These are phyloP conservation scores for Kazachstania psychrophila DNA, from an alignment of 805 yeast species.

Conservation along the genomic window DNA sequence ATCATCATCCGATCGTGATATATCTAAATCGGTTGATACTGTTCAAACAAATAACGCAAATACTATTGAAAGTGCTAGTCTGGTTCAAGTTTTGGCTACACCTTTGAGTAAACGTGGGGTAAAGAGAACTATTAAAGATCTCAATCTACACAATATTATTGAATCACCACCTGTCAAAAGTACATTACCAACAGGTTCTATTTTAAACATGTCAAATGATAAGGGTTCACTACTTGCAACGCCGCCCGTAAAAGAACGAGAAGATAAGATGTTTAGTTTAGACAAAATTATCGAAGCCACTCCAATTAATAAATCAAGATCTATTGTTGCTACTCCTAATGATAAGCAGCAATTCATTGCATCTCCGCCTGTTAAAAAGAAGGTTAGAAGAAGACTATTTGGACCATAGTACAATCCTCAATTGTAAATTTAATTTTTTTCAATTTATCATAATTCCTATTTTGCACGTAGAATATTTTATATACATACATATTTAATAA, in stretches of 20 bases:
- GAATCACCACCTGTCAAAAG: slow-evolving; percentile 20
- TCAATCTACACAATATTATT: slow-evolving; percentile 12
- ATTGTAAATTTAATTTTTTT: neutral
- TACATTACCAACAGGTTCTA: too few species aligned
- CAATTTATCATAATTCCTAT: neutral
- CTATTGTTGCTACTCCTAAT: neutral
- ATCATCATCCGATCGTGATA: neutral
- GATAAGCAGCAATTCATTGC: slow-evolving; percentile 5
- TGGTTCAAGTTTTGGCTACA: slow-evolving; percentile 24
- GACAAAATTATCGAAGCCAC: slow-evolving; percentile 1
- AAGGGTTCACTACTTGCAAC: neutral
- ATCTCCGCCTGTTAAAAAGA: slow-evolving; percentile 17
- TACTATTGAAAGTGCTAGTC: slow-evolving; percentile 6
- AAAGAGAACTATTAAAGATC: slow-evolving; percentile 11
- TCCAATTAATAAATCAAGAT: neutral
- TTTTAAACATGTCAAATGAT: too few species aligned
- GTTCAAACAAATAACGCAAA: neutral
- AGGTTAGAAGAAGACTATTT: slow-evolving; percentile 31
- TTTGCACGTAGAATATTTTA: neutral
- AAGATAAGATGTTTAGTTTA: neutral
- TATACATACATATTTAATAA: neutral
- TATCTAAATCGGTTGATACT: neutral
- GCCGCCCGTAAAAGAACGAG: neutral
- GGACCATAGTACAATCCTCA: slow-evolving; percentile 28
- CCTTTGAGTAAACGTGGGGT: slow-evolving; percentile 13